Base-by-base conservation (phyloP, 202 grass and related monocot species). In the Hordeum pubiflorum region DNA sequence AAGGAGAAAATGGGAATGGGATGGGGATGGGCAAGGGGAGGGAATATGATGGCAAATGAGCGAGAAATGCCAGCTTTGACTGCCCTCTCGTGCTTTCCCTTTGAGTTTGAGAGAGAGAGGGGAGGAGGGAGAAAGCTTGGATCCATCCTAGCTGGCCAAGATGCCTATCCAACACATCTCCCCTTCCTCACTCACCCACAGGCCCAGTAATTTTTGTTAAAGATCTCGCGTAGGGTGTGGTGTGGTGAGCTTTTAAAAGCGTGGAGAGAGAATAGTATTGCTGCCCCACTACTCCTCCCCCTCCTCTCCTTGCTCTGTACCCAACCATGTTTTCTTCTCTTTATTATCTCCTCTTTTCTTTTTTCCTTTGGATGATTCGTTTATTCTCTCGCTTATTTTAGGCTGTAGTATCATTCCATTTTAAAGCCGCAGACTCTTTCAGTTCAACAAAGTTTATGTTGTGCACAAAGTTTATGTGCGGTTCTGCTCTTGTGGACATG, bases 91-190 rank as follows among this genome's bases (percentile, higher is more conserved):
- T 26, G 72, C 92, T 95, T 93, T 95, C 71, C 80, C 90, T 93
- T 91, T 89, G 77, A 46, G 43, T 34, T 34, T 34, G 33, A 46
- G 33, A 6, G 3, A 14, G 43, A 27, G 27, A 29, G 11, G 11
- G 40, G 31, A 5, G 31, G 31, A 29, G 29, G 31, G 41, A 89
- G 88, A 91, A 93, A 91, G 92, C 87, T 99, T 96, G 80, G 87
- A 91, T 87, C 90, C 76, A 85, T 91, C 89, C 93, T 92, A 82
- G 90, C 90, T 93, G 92, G 92, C 92, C 87, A 82, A 99, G 90
- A 96, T 99, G 92, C 92, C 85, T 73, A 27, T 76, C 79, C 66
- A 78, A 83, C 72, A 55, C 82, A 36, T 34, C 58, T 63, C 76
- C 36, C 22, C 65, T 63, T 70, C 72, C 18, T 58, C 52, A 4